Conservation (phyloP, 441 rosid genomes). For the Brassica balearica region DNA sequence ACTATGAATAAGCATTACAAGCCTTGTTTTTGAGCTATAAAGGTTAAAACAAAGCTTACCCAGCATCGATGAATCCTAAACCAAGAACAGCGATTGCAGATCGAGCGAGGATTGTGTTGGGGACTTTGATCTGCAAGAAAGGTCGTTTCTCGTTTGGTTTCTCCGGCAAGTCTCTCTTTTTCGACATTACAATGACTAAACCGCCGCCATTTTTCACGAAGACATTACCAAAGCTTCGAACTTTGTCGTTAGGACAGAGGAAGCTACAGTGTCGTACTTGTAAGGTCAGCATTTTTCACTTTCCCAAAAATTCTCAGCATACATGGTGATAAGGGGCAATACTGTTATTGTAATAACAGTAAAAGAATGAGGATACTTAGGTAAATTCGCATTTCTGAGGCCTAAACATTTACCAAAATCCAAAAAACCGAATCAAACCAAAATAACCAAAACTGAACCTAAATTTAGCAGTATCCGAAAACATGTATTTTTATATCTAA, state of each 20-base stretch:
- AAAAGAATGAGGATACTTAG: not conserved
- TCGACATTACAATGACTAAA: slow-evolving; percentile 30
- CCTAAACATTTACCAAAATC: not conserved
- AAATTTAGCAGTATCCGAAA: too few relatives aligned
- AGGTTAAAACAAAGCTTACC: slow-evolving; percentile 46
- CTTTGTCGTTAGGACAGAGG: slow-evolving; percentile 10
- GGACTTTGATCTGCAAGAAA: slow-evolving; percentile 45
- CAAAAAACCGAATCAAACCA: not conserved
- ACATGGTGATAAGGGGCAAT: slow-evolving; percentile 12
- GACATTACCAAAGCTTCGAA: slow-evolving; percentile 15
- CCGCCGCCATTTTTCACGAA: slow-evolving; percentile 29
- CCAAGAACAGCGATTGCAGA: slow-evolving; percentile 59
- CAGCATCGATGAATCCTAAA: slow-evolving; percentile 84
- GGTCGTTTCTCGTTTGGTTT: slow-evolving; percentile 38
- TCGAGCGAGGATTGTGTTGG: slow-evolving; percentile 49
- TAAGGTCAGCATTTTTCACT: slow-evolving; percentile 46
- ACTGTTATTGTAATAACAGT: slow-evolving; percentile 1
- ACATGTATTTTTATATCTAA: too few relatives aligned
- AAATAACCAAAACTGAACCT: not conserved
- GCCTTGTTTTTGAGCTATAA: not conserved
- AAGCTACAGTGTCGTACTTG: slow-evolving; percentile 32
- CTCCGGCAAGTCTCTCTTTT: slow-evolving; percentile 47
- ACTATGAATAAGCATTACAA: not conserved
- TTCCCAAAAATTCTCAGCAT: slow-evolving; percentile 1
- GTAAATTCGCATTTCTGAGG: slow-evolving; percentile 2